Evolutionary conservation across 768 basidiomycete genomes (phyloP).

Genomic region (Mrakia blollopis): DNA sequence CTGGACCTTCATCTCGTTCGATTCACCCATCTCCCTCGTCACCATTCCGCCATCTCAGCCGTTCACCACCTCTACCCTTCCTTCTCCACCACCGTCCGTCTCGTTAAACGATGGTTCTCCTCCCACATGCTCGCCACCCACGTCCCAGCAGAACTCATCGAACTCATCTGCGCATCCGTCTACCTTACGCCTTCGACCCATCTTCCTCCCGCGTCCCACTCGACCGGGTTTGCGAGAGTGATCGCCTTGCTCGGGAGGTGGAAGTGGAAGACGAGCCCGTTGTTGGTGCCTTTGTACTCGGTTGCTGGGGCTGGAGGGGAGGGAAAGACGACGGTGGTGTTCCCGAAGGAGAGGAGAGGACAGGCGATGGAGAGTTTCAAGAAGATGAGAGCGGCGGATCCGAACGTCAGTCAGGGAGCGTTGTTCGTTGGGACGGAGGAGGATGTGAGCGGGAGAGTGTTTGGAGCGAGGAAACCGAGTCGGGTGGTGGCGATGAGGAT

Average conservation of each 20-base stretch:
- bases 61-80: conserved; percentile 73
- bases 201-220: conserved; percentile 65
- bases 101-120: conserved; percentile 89
- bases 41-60: conserved; percentile 75
- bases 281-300: conserved; percentile 69
- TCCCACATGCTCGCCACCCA: conserved; percentile 72
- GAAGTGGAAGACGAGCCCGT: conserved; percentile 57
- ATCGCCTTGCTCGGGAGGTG: conserved; percentile 71
- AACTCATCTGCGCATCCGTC: conserved; percentile 73
- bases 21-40: conserved; percentile 73
- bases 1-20: conserved; percentile 55
- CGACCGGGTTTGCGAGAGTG: conserved; percentile 57
- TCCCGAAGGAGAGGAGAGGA: conserved; percentile 39
- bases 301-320: conserved; percentile 40
- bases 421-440: conserved; percentile 77
- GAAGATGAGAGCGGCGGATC: conserved; percentile 42
- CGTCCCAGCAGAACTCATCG: conserved; percentile 70
- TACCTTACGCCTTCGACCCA: conserved; percentile 59
- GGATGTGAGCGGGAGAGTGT: conserved; percentile 67
- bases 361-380: conserved; percentile 44
- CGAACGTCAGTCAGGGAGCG: conserved; percentile 49
- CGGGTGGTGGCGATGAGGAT: conserved; percentile 69
- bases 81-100: conserved; percentile 75
- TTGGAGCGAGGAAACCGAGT: conserved; percentile 67
- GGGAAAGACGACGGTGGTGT: conserved; percentile 39